Evolutionary conservation across 2,329 filamentous ascomycete genomes (phyloP).

Genomic region (Ilyonectria robusta): DNA sequence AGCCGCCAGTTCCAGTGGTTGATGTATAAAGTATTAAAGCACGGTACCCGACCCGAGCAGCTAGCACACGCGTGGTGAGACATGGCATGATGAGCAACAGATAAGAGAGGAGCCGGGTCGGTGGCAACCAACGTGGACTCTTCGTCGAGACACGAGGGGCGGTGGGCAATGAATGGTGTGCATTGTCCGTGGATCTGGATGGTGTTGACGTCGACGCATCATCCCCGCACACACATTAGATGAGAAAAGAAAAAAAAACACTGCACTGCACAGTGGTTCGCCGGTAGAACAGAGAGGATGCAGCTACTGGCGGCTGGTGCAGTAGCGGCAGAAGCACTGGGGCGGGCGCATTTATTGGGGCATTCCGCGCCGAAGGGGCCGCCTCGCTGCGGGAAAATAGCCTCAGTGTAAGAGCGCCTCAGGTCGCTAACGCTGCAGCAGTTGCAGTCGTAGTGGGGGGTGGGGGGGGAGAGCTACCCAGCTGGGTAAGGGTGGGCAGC

Average conservation of each 20-base stretch:
- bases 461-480: conserved; percentile 41
- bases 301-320: conserved; percentile 44
- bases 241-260: conserved; percentile 18
- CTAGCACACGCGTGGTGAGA: conserved; percentile 8
- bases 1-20: neutral
- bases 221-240: conserved; percentile 21
- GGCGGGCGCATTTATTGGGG: conserved; percentile 26
- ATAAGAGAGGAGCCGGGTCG: neutral
- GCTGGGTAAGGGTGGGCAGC: conserved; percentile 32
- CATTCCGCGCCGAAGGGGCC: conserved; percentile 43
- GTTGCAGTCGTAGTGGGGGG: conserved; percentile 31
- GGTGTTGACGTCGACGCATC: conserved; percentile 8
- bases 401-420: neutral
- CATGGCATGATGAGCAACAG: neutral
- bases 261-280: conserved; percentile 25
- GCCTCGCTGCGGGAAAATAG: conserved; percentile 17
- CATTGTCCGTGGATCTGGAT: neutral
- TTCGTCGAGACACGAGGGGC: conserved; percentile 19
- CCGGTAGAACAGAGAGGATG: conserved; percentile 23
- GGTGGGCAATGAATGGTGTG: conserved; percentile 17
- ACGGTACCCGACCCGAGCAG: conserved; percentile 1
- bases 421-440: conserved; percentile 7
- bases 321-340: conserved; percentile 46
- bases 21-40: neutral
- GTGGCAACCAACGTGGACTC: conserved; percentile 15